A percentile compares a stretch with the other conserved stretches of the same genome.
Conservation (phyloP, 768 basidiomycete species). For the Phylloporus scabripes region DNA sequence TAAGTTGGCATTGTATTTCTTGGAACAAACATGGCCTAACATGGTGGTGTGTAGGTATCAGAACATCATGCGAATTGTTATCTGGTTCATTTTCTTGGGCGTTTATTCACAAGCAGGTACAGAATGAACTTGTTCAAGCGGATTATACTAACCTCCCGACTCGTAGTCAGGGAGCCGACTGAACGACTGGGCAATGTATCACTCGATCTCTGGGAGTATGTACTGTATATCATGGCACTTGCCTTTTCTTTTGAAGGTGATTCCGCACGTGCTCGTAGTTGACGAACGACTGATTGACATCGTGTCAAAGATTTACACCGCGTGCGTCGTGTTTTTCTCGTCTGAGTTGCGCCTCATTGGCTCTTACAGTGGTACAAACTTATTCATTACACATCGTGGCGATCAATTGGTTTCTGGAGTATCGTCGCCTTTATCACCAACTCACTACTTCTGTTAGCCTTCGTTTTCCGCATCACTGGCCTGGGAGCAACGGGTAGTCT, state of each 20-base stretch:
- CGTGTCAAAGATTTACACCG: slow-evolving; percentile 18
- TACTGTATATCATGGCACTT: slow-evolving; percentile 73
- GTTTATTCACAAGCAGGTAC: slow-evolving; percentile 81
- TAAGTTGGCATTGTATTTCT: slow-evolving; percentile 17
- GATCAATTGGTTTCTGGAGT: slow-evolving; percentile 81
- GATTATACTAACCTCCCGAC: slow-evolving; percentile 1
- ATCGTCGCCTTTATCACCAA: slow-evolving; percentile 68
- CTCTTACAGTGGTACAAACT: slow-evolving; percentile 57
- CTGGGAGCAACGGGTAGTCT: slow-evolving; percentile 34
- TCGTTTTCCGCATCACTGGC: slow-evolving; percentile 64
- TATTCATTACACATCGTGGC: slow-evolving; percentile 69
- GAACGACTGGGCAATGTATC: slow-evolving; percentile 49
- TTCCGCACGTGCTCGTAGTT: slow-evolving; percentile 6
- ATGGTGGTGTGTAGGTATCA: slow-evolving; percentile 55
- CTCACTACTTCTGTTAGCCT: slow-evolving; percentile 64
- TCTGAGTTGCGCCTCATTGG: not conserved
- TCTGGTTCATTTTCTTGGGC: slow-evolving; percentile 75
- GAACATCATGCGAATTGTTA: slow-evolving; percentile 68
- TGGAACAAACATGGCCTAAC: not conserved
- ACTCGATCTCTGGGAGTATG: slow-evolving; percentile 77
- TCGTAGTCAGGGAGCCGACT: slow-evolving; percentile 67
- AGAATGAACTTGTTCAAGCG: slow-evolving; percentile 9
- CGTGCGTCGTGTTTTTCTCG: slow-evolving; percentile 11
- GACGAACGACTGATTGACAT: slow-evolving; percentile 36
- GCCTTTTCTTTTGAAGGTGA: slow-evolving; percentile 78